These are phyloP conservation scores for Pyrrhoderma noxium DNA, from an alignment of 1,284 basidiomycete species.

Conservation along the genomic window DNA sequence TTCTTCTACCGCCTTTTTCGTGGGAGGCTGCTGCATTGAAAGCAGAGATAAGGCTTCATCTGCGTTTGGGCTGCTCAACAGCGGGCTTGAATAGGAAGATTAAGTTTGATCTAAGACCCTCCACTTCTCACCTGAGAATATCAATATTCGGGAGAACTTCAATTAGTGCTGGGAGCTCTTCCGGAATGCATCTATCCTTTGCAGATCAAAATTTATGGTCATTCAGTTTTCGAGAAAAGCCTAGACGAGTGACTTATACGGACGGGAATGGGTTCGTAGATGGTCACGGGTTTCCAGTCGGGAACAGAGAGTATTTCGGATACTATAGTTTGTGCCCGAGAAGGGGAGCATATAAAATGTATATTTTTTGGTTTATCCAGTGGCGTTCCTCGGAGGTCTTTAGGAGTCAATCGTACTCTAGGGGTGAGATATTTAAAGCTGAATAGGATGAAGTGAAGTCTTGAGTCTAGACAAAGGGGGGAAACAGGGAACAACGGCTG, in stretches of 20 bases:
- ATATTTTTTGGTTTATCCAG: slow-evolving; percentile 52
- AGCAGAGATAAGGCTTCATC: slow-evolving; percentile 66
- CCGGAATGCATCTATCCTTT: slow-evolving; percentile 75
- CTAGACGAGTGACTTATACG: slow-evolving; percentile 24
- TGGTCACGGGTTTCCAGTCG: slow-evolving; percentile 57
- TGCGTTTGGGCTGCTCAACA: slow-evolving; percentile 58
- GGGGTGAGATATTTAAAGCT: slow-evolving; percentile 82
- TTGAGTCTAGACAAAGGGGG: slow-evolving; percentile 5
- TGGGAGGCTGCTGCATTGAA: slow-evolving; percentile 43
- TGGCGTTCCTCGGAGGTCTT: slow-evolving; percentile 52
- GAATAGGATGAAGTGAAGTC: slow-evolving; percentile 4
- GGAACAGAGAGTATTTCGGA: slow-evolving; percentile 48
- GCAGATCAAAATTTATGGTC: slow-evolving; percentile 13
- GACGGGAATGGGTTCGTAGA: slow-evolving; percentile 86
- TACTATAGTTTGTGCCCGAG: slow-evolving; percentile 62
- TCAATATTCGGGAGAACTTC: slow-evolving; percentile 52
- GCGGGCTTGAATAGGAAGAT: slow-evolving; percentile 8
- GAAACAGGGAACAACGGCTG: slow-evolving; percentile 18
- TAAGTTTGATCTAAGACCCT: neutral
- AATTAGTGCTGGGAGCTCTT: slow-evolving; percentile 65
- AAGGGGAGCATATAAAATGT: slow-evolving; percentile 84
- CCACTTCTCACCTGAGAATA: slow-evolving; percentile 52
- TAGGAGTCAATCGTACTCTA: slow-evolving; percentile 62
- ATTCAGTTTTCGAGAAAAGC: slow-evolving; percentile 2
- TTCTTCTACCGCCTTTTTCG: slow-evolving; percentile 46